A percentile compares a stretch with the other conserved stretches of the same genome.
Conservation (phyloP, 768 basidiomycete species). For the Gloeopeniophorella convolvens region DNA sequence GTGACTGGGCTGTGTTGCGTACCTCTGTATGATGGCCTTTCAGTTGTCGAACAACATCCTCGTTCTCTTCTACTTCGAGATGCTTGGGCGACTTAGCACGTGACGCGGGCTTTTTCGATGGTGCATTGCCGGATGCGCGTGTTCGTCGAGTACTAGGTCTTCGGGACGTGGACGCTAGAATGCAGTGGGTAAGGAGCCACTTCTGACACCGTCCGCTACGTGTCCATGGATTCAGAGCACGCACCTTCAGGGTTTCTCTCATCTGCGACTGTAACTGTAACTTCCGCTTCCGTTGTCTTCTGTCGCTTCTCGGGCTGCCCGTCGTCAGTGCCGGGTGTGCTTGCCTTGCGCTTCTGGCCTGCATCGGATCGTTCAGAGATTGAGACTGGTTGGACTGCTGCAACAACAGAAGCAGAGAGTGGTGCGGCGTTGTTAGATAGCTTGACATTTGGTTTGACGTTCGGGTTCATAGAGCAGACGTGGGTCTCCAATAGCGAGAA, state of each 20-base stretch:
- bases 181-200: not conserved
- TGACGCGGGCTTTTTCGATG: conserved; percentile 2
- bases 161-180: not conserved
- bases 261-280: conserved; percentile 20
- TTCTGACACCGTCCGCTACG: conserved; percentile 32
- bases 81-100: conserved; percentile 17
- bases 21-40: conserved; percentile 42
- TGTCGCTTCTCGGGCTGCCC: conserved; percentile 59
- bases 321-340: conserved; percentile 29
- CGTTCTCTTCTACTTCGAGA: not conserved
- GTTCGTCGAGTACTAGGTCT: conserved; percentile 2
- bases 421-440: conserved; percentile 7
- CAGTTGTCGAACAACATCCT: conserved; percentile 18
- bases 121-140: not conserved
- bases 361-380: conserved; percentile 3
- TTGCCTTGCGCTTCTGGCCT: conserved; percentile 19
- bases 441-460: conserved; percentile 24
- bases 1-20: not conserved
- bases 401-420: not conserved
- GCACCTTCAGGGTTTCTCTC: conserved; percentile 30
- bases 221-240: conserved; percentile 13
- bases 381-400: not conserved
- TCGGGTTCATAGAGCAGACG: conserved; percentile 52
- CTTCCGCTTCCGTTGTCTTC: conserved; percentile 45
- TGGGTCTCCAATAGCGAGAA: conserved; percentile 77